Evolutionary conservation across 2,329 filamentous ascomycete species (phyloP), one percentile per base, ranked within the genome.

Genomic region (Blastomyces silverae): DNA sequence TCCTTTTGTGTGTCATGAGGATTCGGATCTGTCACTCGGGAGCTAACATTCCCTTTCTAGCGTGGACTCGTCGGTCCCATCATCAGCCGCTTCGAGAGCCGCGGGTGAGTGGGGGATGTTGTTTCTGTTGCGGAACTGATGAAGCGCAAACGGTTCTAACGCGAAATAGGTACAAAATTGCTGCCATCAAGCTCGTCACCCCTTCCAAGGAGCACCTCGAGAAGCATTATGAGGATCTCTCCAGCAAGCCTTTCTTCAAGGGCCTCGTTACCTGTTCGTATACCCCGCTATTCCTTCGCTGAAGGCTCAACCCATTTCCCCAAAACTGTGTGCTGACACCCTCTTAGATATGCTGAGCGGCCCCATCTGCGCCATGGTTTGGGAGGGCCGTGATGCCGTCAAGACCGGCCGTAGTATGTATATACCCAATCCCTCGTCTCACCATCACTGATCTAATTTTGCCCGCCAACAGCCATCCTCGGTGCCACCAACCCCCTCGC

Each of bases 341-440:
- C 31, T 28, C 4, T 48, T 71, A 96, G 92, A 97, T 87, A 99
- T 97, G 94, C 84, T 87, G 80, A 92, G 88, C 80, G 94, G 94
- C 79, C 94, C 94, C 80, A 93, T 99, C 84, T 89, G 86, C 85
- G 94, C 94, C 84, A 99, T 97, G 93, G 89, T 99, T 82, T 99
- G 94, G 94, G 92, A 99, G 83, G 94, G 94, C 79, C 90, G 90
- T 86, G 92, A 99, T 78, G 94, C 89, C 81, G 92, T 97, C 87
- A 97, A 97, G 90, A 97, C 92, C 73, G 94, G 94, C 82, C 93
- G 94, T 79, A 79, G 88, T 91, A 87, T 72, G 87, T 83, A 69
- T 0, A 61, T 11, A 37, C 17, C 17, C 59, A 34, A 34, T 28
- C 52, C 46, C 31, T 57, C 17, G 8, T 58, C 56, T 8, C 31